Base-by-base conservation (phyloP, 164 flowering plant genomes). In the Saururus chinensis region DNA sequence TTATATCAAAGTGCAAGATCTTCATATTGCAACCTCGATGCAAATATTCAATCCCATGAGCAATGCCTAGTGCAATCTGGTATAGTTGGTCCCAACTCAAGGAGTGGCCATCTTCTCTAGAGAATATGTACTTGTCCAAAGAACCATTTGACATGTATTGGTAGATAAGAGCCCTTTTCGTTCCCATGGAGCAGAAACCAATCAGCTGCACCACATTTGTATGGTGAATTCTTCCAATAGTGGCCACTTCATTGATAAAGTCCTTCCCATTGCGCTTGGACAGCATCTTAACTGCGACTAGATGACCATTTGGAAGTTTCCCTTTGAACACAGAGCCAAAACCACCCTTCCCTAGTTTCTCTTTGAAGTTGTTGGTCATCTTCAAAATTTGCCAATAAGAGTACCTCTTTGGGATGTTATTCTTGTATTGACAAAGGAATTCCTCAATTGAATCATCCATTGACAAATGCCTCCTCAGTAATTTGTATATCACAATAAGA, bases 191-290 rank as follows among this genome's bases (percentile, higher is more conserved):
- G 59, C 66, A 56, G 23, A 64, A 64, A 0, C 66, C 66, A 37
- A 63, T 16, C 22, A 63, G 60, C 11, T 30, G 41, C 16, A 54
- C 59, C 11, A 63, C 60, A 55, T 63, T 64, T 7, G 56, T 53
- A 41, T 64, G 66, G 21, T 45, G 37, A 24, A 41, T 60, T 45
- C 56, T 54, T 19, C 60, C 64, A 2, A 61, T 24, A 7, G 58
- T 67, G 11, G 49, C 45, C 12, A 67, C 53, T 40, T 67, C 70
- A 53, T 60, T 68, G 74, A 70, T 55, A 58, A 57, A 45, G 12
- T 19, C 56, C 23, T 53, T 2, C 56, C 23, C 56, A 10, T 21
- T 10, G 24, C 11, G 8, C 10, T 21, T n/a, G n/a, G n/a, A n/a
- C n/a, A n/a, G n/a, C n/a, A n/a, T 13, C 23, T 23, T 30, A n/a